phyloP scores from a whole-genome alignment of 1,139 yeast species.

The Kurtzmaniella quercitrusa region DNA sequence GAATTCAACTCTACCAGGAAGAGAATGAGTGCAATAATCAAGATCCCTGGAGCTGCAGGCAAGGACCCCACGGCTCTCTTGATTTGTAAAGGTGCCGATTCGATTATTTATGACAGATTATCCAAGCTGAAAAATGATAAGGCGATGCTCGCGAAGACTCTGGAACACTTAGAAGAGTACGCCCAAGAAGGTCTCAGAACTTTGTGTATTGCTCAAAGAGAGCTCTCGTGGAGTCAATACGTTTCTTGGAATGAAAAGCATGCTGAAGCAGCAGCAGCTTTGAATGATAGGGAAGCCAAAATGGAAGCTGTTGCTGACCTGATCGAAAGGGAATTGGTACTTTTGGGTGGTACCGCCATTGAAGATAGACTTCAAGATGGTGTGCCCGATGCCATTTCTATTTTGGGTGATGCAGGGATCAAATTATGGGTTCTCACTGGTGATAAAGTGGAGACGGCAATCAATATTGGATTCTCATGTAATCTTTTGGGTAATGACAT shows the following conservation, averaged over 20 bases:
- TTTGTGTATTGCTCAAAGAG: constrained; percentile 44
- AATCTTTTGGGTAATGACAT: constrained; percentile 80
- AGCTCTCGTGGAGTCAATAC: constrained; percentile 39
- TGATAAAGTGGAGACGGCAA: constrained; percentile 96
- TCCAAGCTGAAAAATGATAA: constrained; percentile 29
- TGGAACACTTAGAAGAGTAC: constrained; percentile 38
- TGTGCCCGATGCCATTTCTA: constrained; percentile 88
- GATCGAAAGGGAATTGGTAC: constrained; percentile 65
- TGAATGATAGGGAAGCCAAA: constrained; percentile 61
- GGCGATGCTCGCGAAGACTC: constrained; percentile 29
- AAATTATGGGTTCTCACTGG: constrained; percentile 97
- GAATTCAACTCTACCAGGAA: constrained; percentile 53
- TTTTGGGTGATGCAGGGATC: constrained; percentile 85
- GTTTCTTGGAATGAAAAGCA: constrained; percentile 41
- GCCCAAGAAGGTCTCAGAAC: constrained; percentile 49
- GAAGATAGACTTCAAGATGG: constrained; percentile 95
- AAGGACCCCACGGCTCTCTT: constrained; percentile 35
- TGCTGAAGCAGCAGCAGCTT: constrained; percentile 37
- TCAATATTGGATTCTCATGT: constrained; percentile 95
- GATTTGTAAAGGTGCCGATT: constrained; percentile 49
- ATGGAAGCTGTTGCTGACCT: constrained; percentile 78
- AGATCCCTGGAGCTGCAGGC: constrained; percentile 41
- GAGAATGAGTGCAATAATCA: constrained; percentile 88
- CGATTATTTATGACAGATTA: constrained; percentile 40
- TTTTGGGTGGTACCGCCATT: constrained; percentile 96